These are phyloP conservation scores for Gossypium schwendimanii DNA, from an alignment of 441 rosid genomes.

Conservation along the genomic window DNA sequence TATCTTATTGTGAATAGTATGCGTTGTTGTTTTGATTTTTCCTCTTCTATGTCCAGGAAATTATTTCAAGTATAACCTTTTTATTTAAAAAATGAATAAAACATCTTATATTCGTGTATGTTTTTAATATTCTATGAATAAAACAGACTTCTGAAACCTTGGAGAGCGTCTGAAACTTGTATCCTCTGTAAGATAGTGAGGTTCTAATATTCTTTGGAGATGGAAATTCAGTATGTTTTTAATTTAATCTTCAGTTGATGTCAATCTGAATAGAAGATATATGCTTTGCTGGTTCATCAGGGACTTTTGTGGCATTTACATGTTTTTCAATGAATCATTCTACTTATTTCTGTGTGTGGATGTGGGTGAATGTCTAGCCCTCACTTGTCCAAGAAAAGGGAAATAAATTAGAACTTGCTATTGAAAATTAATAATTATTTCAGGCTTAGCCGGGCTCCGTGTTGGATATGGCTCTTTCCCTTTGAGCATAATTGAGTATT, in stretches of 20 bases:
- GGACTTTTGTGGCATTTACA: background rate
- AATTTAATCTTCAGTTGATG: background rate
- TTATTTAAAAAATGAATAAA: background rate
- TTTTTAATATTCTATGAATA: too few species aligned
- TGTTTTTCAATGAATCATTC: background rate
- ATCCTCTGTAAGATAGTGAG: background rate
- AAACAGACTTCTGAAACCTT: background rate
- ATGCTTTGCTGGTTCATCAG: background rate
- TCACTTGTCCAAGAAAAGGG: background rate
- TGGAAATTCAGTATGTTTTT: background rate
- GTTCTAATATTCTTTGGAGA: background rate
- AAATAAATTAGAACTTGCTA: background rate
- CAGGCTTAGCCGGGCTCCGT: conserved; percentile 85
- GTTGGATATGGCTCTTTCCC: conserved; percentile 97
- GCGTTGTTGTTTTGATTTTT: background rate
- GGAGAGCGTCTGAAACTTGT: background rate
- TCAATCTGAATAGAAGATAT: background rate
- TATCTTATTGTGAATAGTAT: background rate
- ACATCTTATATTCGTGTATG: background rate
- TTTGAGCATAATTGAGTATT: conserved; percentile 66
- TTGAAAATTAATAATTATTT: conserved; percentile 1
- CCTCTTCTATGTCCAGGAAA: background rate
- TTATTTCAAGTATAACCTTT: background rate
- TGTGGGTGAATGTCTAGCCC: background rate
- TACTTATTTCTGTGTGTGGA: background rate